These are phyloP conservation scores for Phyllosticta ampelicida DNA, from an alignment of 2,329 filamentous ascomycete species.

Conservation along the genomic window DNA sequence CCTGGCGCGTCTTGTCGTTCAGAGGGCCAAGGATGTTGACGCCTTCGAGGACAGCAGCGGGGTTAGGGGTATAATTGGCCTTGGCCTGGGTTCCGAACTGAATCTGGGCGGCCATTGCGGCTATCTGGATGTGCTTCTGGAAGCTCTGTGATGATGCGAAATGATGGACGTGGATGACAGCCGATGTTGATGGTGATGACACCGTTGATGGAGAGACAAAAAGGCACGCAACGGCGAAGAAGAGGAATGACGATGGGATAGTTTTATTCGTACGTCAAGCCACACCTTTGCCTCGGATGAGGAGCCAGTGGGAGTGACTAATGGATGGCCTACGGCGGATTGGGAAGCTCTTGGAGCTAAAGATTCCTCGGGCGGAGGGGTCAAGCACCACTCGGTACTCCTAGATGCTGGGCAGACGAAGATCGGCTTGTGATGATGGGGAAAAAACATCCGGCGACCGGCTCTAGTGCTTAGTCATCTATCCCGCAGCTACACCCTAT, in stretches of 20 bases:
- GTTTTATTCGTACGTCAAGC: slow-evolving; percentile 1
- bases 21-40: slow-evolving; percentile 76
- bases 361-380: slow-evolving; percentile 11
- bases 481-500: not conserved
- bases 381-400: not conserved
- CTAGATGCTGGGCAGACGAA: no score
- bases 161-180: not conserved
- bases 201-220: slow-evolving; percentile 1
- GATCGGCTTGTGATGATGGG: slow-evolving; percentile 10
- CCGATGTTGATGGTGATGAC: not conserved
- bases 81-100: slow-evolving; percentile 24
- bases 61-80: slow-evolving; percentile 46
- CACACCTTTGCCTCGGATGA: slow-evolving; percentile 10
- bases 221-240: not conserved
- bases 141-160: not conserved
- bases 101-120: slow-evolving; percentile 5
- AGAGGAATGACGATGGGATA: slow-evolving; percentile 1
- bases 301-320: slow-evolving; percentile 1
- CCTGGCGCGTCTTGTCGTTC: slow-evolving; percentile 71
- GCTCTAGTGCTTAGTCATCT: slow-evolving; percentile 2
- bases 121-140: not conserved
- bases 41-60: slow-evolving; percentile 70
- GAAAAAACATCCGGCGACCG: not conserved
- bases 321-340: not conserved
- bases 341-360: slow-evolving; percentile 3